Base-by-base conservation (phyloP, 2,329 filamentous ascomycete species). In the Talaromyces sp. region DNA sequence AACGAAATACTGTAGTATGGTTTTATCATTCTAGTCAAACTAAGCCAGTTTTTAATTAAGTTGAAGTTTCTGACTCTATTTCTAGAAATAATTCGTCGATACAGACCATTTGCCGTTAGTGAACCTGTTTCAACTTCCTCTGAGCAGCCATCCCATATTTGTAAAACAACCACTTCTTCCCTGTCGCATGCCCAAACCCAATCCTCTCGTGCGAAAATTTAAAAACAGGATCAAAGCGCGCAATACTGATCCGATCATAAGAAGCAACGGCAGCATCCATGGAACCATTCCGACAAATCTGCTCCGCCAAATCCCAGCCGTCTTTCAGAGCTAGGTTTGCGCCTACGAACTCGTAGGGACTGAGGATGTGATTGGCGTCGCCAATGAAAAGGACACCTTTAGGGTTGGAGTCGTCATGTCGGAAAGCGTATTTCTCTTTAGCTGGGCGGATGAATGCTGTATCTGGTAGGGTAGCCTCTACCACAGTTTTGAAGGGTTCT, bases 301-400 rank as follows among this genome's bases (percentile, higher is more conserved):
- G 72, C 63, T 79, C 73, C 3, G 79, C 81, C 22, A 82, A 70
- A 57, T 82, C 79, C 75, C 77, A 82, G 0, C 74, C 82, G 67
- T 84, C 82, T 60, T 74, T 77, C 24, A 83, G 66, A 3, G 81
- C 82, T 50, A 83, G 66, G 66, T 82, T 83, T 0, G 80, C 81
- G 0, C 82, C 82, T 60, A 76, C 79, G 0, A 81, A 80, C 8
- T 81, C 79, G 71, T 83, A 84, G 0, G 82, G 79, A 58, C 76
- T 82, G 3, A 83, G 73, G 1, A 81, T 81, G 67, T 84, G 82
- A 66, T 84, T 84, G 54, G 76, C 75, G 67, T 84, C 82, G 8
- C 82, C 82, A 24, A 84, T 79, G 62, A 82, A 84, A 6, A 83
- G 69, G 3, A 81, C 73, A 10, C 68, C 59, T 11, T 68, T 66